Conservation (phyloP, 345 rosid species). For the Capsella bursapastoris region DNA sequence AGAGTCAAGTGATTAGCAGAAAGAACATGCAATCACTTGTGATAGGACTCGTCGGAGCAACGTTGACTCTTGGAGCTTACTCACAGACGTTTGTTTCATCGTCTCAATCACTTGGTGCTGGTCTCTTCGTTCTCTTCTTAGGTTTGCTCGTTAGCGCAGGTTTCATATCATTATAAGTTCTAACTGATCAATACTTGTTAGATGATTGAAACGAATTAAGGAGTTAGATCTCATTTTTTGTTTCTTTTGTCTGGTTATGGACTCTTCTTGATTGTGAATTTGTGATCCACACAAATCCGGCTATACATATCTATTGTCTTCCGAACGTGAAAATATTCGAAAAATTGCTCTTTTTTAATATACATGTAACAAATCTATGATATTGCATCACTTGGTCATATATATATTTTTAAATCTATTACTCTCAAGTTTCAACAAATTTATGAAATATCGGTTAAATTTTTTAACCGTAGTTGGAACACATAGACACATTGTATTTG, state of each 20-base stretch:
- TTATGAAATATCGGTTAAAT: too few relatives aligned
- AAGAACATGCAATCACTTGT: slow-evolving; percentile 54
- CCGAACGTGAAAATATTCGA: too few relatives aligned
- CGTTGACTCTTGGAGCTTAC: slow-evolving; percentile 74
- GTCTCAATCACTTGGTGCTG: slow-evolving; percentile 53
- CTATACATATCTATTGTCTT: too few relatives aligned
- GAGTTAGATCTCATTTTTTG: background rate
- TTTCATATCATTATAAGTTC: slow-evolving; percentile 34
- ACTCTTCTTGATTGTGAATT: background rate
- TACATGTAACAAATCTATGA: too few relatives aligned
- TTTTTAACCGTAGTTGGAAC: too few relatives aligned
- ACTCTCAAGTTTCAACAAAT: too few relatives aligned
- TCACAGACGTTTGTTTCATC: slow-evolving; percentile 56
- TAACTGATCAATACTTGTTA: background rate
- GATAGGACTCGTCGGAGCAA: slow-evolving; percentile 77
- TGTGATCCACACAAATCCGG: background rate
- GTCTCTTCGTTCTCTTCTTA: slow-evolving; percentile 69
- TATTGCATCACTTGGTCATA: too few relatives aligned
- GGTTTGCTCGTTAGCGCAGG: slow-evolving; percentile 83
- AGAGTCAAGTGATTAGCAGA: slow-evolving; percentile 18
- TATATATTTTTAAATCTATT: too few relatives aligned
- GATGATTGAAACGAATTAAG: background rate
- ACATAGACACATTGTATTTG: background rate
- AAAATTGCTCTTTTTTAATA: too few relatives aligned
- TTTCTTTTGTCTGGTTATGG: background rate